phyloP scores from a whole-genome alignment of 2,329 filamentous ascomycete species.

The Venturia oleaginea region DNA sequence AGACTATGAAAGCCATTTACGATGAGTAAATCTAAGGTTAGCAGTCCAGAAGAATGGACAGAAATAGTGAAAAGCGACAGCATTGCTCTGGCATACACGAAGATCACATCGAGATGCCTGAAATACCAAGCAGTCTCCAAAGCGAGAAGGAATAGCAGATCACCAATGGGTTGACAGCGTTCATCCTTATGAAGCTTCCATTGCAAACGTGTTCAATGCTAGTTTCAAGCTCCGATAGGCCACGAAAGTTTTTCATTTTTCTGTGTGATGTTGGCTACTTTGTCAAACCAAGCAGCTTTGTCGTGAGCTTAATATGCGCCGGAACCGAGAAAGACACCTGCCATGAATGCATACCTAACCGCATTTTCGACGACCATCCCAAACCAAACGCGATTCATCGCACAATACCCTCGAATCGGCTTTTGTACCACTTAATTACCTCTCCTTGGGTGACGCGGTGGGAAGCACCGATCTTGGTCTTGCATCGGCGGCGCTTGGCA shows the following conservation, averaged over 20 bases:
- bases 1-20: not conserved
- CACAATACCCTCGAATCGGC: slow-evolving; percentile 96
- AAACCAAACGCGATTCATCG: slow-evolving; percentile 56
- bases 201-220: slow-evolving; percentile 39
- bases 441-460: slow-evolving; percentile 93
- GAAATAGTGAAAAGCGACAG: not conserved
- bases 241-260: slow-evolving; percentile 30
- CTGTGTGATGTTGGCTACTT: slow-evolving; percentile 23
- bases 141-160: slow-evolving; percentile 20
- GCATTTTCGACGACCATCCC: slow-evolving; percentile 17
- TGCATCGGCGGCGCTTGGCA: slow-evolving; percentile 83
- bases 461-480: slow-evolving; percentile 73
- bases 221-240: slow-evolving; percentile 36
- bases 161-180: slow-evolving; percentile 50
- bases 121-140: slow-evolving; percentile 4
- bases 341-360: slow-evolving; percentile 4
- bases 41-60: not conserved
- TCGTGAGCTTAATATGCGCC: slow-evolving; percentile 23
- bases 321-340: slow-evolving; percentile 24
- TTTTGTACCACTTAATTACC: slow-evolving; percentile 97
- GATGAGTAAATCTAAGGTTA: not conserved
- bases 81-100: not conserved
- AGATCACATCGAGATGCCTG: not conserved
- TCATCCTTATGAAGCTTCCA: slow-evolving; percentile 52
- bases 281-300: not conserved